phyloP scores from a whole-genome alignment of 2,329 filamentous ascomycete genomes.

The Venturia asperata region DNA sequence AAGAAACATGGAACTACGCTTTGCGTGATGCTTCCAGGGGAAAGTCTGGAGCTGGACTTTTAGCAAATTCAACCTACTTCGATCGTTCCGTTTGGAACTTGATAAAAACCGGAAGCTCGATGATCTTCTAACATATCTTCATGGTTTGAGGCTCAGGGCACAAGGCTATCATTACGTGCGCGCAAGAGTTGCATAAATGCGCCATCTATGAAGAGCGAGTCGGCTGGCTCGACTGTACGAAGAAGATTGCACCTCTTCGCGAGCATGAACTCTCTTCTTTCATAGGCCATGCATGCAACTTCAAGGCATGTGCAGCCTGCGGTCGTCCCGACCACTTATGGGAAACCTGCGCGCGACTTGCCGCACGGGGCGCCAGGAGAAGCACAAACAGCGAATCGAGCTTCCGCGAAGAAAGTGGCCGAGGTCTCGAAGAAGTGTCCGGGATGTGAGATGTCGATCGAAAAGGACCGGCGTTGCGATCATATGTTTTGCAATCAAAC shows the following conservation, averaged over 20 bases:
- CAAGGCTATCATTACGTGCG: neutral
- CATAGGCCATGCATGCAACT: neutral
- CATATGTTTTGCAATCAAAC: slow-evolving; percentile 5
- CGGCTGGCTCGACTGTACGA: neutral
- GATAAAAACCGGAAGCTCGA: neutral
- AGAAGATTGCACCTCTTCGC: neutral
- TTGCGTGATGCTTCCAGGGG: too few relatives aligned
- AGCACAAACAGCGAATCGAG: neutral
- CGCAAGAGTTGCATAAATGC: neutral
- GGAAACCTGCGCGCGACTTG: slow-evolving; percentile 2
- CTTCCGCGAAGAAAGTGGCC: neutral
- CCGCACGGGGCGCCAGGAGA: neutral
- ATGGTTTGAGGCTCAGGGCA: neutral
- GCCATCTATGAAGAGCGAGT: neutral
- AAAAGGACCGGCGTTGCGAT: slow-evolving; percentile 13
- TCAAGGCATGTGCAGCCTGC: slow-evolving; percentile 2
- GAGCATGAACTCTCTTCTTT: neutral
- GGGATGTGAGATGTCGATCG: neutral
- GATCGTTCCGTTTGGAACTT: neutral
- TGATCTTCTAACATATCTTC: neutral
- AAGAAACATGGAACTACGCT: too few relatives aligned
- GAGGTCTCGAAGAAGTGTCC: neutral
- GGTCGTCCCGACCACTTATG: neutral
- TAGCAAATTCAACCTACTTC: neutral
- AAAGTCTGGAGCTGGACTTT: too few relatives aligned